phyloP scores from a whole-genome alignment of 2,329 filamentous ascomycete genomes.

The Aspergillus viridinutans region DNA sequence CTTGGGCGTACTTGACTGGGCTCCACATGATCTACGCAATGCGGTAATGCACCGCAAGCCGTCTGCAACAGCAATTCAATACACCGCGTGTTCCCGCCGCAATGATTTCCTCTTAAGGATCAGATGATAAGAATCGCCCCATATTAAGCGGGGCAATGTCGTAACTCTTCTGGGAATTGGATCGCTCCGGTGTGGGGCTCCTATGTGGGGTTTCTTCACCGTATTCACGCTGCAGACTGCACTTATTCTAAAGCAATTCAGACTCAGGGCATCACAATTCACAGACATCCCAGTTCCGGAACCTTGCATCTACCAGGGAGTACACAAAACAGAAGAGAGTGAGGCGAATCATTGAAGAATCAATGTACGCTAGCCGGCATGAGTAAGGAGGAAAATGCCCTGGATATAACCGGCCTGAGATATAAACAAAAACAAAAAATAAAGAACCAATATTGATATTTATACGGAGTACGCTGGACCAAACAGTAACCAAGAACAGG shows the following conservation, averaged over 20 bases:
- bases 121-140: not conserved
- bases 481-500: not conserved
- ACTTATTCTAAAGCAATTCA: too few relatives aligned
- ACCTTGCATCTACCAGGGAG: not conserved
- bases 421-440: not conserved
- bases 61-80: too few relatives aligned
- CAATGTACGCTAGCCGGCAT: not conserved
- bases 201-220: not conserved
- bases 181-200: not conserved
- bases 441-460: not conserved
- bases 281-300: too few relatives aligned
- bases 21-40: not conserved
- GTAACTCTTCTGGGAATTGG: not conserved
- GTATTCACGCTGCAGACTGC: not conserved
- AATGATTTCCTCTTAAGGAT: not conserved
- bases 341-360: not conserved
- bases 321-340: not conserved
- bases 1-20: too few relatives aligned
- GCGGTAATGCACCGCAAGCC: too few relatives aligned
- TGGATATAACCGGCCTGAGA: not conserved
- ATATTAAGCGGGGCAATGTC: not conserved
- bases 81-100: too few relatives aligned
- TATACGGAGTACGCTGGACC: not conserved
- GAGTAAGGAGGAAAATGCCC: not conserved
- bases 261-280: too few relatives aligned